Conservation (phyloP, 768 basidiomycete species). For the Lentinula edodes region DNA sequence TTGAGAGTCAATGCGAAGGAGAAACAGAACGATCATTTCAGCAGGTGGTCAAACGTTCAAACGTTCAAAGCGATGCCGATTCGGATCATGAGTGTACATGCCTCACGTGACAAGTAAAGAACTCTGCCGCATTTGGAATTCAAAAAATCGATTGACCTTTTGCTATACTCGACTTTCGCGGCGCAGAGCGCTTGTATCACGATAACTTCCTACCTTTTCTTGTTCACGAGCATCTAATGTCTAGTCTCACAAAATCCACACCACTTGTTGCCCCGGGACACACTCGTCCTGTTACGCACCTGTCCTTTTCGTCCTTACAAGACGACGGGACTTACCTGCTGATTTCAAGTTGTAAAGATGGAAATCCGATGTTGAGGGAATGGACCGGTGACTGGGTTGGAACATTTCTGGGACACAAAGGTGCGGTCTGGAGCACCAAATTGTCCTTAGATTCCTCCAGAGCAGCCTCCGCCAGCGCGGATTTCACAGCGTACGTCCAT, state of each 20-base stretch:
- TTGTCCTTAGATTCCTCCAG: conserved; percentile 79
- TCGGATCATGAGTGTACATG: no score
- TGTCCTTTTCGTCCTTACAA: conserved; percentile 85
- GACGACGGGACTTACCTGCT: conserved; percentile 85
- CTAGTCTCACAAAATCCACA: conserved; percentile 57
- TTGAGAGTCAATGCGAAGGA: no score
- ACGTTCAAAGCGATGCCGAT: no score
- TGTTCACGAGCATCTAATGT: conserved; percentile 42
- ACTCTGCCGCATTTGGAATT: neutral
- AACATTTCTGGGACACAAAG: conserved; percentile 84
- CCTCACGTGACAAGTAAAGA: neutral
- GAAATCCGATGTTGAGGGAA: conserved; percentile 93
- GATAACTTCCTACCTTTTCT: conserved; percentile 17
- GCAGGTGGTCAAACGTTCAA: no score
- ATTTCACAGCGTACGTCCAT: conserved; percentile 86
- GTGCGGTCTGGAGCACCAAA: conserved; percentile 96
- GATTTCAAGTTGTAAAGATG: conserved; percentile 98
- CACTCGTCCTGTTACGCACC: conserved; percentile 85
- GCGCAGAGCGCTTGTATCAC: conserved; percentile 56
- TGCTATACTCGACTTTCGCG: conserved; percentile 21
- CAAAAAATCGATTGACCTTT: conserved; percentile 1
- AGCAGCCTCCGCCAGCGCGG: conserved; percentile 91
- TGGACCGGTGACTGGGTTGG: conserved; percentile 99
- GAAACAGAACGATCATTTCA: no score
- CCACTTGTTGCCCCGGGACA: conserved; percentile 84